Base-by-base conservation (phyloP, 306 rosid genomes). In the Cucurbita moschata region DNA sequence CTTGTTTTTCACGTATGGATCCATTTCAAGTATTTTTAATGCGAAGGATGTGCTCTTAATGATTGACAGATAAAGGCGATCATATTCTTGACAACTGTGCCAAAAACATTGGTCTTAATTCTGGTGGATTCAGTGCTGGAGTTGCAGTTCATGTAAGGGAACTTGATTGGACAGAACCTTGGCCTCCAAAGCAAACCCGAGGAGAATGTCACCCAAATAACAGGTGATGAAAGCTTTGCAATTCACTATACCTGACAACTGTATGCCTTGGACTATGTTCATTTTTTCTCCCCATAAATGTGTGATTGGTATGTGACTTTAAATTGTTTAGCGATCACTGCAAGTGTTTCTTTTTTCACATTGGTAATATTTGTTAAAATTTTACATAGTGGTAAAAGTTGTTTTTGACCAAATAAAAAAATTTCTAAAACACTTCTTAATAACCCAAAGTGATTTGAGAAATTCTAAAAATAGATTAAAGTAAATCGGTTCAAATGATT, bases 21-120 rank as follows among this genome's bases (percentile, higher is more conserved):
- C n/a, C 54, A 19, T 66, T 7, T 19, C 53, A 66, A 69, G 47
- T 14, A 69, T 47, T 7, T 49, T 14, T 69, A 18, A 69, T 23
- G 42, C 64, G 58, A 71, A 65, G 40, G 50, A 19, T 23, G 12
- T 47, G 50, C 62, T 81, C 38, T 43, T 64, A 53, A 79, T 72
- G 79, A 52, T 74, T 82, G 61, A 43, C 90, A 94, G 98, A 94
- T 77, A 88, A 77, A 76, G 96, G 98, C 16, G 81, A 80, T 71
- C 90, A 84, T 79, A 82, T 90, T 77, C 96, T 94, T 70, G 85
- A 82, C 79, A 94, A 94, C 81, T 94, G 96, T 83, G 87, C 85
- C 14, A 83, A 77, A 78, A 94, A 90, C 74, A 81, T 90, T 59
- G 81, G 74, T 82, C 89, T 94, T 61, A 90, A 94, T 82, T 76